These are phyloP conservation scores for Amaranthus hypochondriacus DNA, from an alignment of 148 eudicot genomes.

Conservation along the genomic window DNA sequence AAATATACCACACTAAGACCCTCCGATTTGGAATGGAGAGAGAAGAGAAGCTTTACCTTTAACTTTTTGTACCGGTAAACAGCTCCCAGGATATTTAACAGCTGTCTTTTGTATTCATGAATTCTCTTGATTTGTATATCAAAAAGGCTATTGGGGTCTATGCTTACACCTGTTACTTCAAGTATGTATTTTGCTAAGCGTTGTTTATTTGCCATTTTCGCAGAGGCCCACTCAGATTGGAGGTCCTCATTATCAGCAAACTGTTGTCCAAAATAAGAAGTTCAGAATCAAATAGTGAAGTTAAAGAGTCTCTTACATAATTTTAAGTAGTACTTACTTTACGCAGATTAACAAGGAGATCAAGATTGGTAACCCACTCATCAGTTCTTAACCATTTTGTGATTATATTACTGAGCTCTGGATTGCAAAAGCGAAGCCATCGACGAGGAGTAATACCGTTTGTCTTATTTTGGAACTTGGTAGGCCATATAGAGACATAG, in stretches of 20 bases:
- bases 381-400: conserved; percentile 94
- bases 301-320: neutral
- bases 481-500: conserved; percentile 94
- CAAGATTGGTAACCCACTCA: conserved; percentile 92
- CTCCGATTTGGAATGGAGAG: neutral
- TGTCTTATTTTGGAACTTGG: conserved; percentile 93
- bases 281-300: neutral
- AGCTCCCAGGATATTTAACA: conserved; percentile 79
- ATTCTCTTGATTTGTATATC: conserved; percentile 98
- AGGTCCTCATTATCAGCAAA: conserved; percentile 77
- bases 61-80: conserved; percentile 88
- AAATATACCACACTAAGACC: neutral
- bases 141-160: conserved; percentile 87
- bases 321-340: conserved; percentile 45
- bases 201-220: conserved; percentile 92
- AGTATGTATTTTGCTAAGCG: conserved; percentile 74
- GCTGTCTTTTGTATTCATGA: conserved; percentile 98
- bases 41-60: conserved; percentile 52
- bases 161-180: conserved; percentile 73
- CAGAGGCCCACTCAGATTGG: conserved; percentile 90
- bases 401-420: conserved; percentile 84
- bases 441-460: conserved; percentile 98
- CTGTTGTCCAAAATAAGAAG: conserved; percentile 28
- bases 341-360: conserved; percentile 69
- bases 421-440: conserved; percentile 93